Evolutionary conservation across 2,329 filamentous ascomycete species (phyloP), one percentile per base, ranked within the genome.

Genomic region (Cytospora paraplurivora): DNA sequence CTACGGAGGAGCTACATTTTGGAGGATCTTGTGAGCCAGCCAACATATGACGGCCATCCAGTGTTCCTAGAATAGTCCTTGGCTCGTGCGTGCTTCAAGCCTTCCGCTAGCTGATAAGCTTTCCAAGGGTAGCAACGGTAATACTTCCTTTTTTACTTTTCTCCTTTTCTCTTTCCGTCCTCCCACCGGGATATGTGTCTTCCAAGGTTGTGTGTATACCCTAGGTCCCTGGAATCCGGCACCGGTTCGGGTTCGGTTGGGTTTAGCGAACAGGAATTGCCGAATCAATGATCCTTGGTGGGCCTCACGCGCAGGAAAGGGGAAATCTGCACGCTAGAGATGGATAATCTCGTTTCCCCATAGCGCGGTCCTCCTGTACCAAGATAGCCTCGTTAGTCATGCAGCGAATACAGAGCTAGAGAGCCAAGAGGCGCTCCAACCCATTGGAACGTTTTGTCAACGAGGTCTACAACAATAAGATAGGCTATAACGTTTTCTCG

Each of bases 211-310:
- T 38, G 49, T 27, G 35, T 37, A 11, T 37, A 47, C 35, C 50
- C n/a, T n/a, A n/a, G n/a, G n/a, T n/a, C 8, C 50, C 34, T 54
- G 44, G 50, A 35, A 10, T 21, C 35, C 58, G 50, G 51, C 52
- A 37, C 58, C 38, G 27, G 27, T 27, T 27, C n/a, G 53, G 58
- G 50, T 33, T 41, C 47, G 21, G 35, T 34, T 37, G 58, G 27
- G 27, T 32, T 37, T 44, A 49, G 44, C 38, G 51, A 55, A 49
- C 41, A 33, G 38, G 37, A 54, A 37, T 61, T 55, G 51, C 51
- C 44, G 47, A 61, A 55, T 49, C 51, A 55, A 19, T 38, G 58
- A 55, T 61, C 35, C 19, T 11, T 27, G 38, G 58, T 61, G 58
- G 58, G 51, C 49, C 58, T 61, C 21, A 33, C 51, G 35, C 35